phyloP scores from a whole-genome alignment of 495 filamentous ascomycete genomes.

The Daldinia concentrica region DNA sequence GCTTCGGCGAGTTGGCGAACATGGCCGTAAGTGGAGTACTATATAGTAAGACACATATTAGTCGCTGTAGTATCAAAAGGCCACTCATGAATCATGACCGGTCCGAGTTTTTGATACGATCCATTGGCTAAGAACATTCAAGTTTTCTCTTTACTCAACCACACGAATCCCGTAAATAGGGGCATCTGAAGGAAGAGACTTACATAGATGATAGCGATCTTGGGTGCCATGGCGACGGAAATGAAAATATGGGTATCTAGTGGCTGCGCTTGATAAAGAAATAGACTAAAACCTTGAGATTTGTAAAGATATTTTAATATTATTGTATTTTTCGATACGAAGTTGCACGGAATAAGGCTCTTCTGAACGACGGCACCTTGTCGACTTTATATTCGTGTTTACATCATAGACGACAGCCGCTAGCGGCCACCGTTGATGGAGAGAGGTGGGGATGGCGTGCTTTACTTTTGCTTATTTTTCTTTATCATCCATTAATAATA shows the following conservation, averaged over 20 bases:
- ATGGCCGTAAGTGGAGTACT: constrained; percentile 99
- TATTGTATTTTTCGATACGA: background rate
- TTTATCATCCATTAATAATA: constrained; percentile 36
- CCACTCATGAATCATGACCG: constrained; percentile 8
- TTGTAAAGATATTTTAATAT: background rate
- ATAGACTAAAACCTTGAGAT: background rate
- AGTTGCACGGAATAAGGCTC: background rate
- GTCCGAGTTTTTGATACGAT: background rate
- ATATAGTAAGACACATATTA: constrained; percentile 48
- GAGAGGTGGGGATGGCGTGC: constrained; percentile 32
- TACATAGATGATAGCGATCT: constrained; percentile 91
- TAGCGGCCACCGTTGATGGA: constrained; percentile 13
- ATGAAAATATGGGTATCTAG: constrained; percentile 33
- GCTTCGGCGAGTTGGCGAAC: constrained; percentile 82
- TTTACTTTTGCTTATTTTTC: constrained; percentile 27
- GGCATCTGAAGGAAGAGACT: constrained; percentile 46
- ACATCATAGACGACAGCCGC: constrained; percentile 13
- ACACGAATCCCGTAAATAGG: background rate
- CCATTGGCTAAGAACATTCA: background rate
- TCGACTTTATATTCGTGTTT: constrained; percentile 32
- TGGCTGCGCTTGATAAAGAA: constrained; percentile 5
- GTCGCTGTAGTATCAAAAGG: constrained; percentile 6
- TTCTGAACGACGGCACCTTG: constrained; percentile 1
- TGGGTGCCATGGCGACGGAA: constrained; percentile 83
- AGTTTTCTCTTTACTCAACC: background rate